Base-by-base conservation (phyloP, 495 filamentous ascomycete genomes). In the Xylaria venustula region DNA sequence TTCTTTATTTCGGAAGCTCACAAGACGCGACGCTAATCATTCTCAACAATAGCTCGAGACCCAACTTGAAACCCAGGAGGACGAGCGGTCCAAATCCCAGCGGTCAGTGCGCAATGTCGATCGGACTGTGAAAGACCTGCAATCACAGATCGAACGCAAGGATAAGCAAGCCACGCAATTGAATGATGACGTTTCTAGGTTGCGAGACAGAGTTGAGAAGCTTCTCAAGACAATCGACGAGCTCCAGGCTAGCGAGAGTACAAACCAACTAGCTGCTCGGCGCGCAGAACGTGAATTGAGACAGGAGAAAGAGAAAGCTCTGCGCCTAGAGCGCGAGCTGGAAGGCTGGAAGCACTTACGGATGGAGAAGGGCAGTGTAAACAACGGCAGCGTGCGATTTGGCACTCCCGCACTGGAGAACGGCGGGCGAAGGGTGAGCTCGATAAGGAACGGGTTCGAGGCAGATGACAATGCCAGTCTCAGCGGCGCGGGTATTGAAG, bases 81-180 rank as follows among this genome's bases (percentile, higher is more conserved):
- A 78, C 37, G 86, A 89, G 64, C 86, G 88, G 50, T 86, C 81
- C 65, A 85, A 90, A 57, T 91, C 91, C 47, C 87, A 91, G 62
- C 90, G 94, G 50, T 92, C 89, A 36, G 84, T 91, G 25, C 93
- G 94, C 65, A 97, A 95, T 70, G 87, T 97, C 45, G 94, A 98
- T 74, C 92, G 94, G 56, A 93, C 88, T 1, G 92, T 98, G 62
- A 91, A 91, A 67, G 95, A 98, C 72, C 84, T 98, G 14, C 89
- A 98, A 75, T 82, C 87, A 12, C 94, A 98, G 74, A 90, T 98
- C 67, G 90, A 96, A 15, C 88, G 94, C 58, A 88, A 90, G 44
- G 95, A 97, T 45, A 97, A 96, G 75, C 85, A 87, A 50, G 88
- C 90, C 58, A 65, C 74, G 2, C 89, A 93, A 70, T 81, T 98